Evolutionary conservation across 2,329 filamentous ascomycete species (phyloP), one percentile per base, ranked within the genome.

Genomic region (Massarina eburnea): DNA sequence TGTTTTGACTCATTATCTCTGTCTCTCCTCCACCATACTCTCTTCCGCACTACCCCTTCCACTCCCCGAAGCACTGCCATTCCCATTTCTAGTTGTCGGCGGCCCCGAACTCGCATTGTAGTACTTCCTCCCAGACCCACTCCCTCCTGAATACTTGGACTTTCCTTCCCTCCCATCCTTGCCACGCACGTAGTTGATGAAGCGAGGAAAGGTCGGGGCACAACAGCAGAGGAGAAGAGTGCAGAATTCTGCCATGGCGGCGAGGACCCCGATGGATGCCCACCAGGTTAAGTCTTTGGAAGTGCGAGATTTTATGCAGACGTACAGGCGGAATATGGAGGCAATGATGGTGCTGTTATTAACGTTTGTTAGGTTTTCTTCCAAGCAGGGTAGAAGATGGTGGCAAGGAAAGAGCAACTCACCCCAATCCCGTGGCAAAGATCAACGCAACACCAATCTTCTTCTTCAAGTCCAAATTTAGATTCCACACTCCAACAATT

Each of bases 191-290:
- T 10, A 27, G 9, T 17, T 10, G 10, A 48, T 4, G 27, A 59
- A 50, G 8, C 46, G 44, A 1, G 56, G 56, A 10, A 59, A 50
- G 9, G 47, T 49, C 8, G 47, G 47, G 24, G 58, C 45, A 27
- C 50, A 54, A 17, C 45, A 45, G 21, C 54, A 56, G 10, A 59
- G 29, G 2, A 59, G 49, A 4, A 57, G 46, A 15, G 44, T 46
- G 8, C 45, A 36, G 15, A 47, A 41, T 29, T 55, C 47, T 6
- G 39, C 40, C 12, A 39, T 21, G 2, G 41, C 52, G 14, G 42
- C 52, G 0, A 51, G 29, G 14, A 46, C 55, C 3, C 46, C 41
- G 4, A 48, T 15, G 3, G 39, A 32, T 15, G 55, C 42, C 44
- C 46, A 48, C 32, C 57, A 55, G 1, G 51, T 55, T 14, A 39